Conservation (phyloP, 1,284 basidiomycete genomes). For the Schizopora paradoxa region DNA sequence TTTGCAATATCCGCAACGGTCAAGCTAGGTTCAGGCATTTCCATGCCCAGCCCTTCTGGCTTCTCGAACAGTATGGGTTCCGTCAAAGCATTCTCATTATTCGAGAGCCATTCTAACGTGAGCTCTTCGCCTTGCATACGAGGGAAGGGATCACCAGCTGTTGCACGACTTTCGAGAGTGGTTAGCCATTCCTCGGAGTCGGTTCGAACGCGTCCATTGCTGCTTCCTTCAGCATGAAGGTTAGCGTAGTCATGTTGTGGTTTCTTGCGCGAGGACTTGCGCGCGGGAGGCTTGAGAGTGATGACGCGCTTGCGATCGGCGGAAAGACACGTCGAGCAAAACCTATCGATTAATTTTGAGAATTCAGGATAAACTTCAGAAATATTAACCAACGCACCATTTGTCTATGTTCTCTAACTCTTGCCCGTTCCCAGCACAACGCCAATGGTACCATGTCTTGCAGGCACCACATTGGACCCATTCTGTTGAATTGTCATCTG, state of each 20-base stretch:
- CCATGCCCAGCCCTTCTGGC: constrained; percentile 80
- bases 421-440: constrained; percentile 62
- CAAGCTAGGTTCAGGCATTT: constrained; percentile 67
- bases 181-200: constrained; percentile 55
- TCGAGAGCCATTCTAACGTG: constrained; percentile 65
- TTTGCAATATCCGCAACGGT: constrained; percentile 77
- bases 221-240: constrained; percentile 48
- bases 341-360: constrained; percentile 42
- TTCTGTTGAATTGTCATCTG: constrained; percentile 14
- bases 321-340: constrained; percentile 57
- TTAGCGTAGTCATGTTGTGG: constrained; percentile 72
- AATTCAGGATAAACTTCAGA: not conserved
- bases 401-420: constrained; percentile 58
- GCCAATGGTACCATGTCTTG: constrained; percentile 79
- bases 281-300: constrained; percentile 68
- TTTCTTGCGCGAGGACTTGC: constrained; percentile 72
- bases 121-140: constrained; percentile 64
- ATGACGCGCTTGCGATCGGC: constrained; percentile 56
- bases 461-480: constrained; percentile 56
- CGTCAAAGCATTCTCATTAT: constrained; percentile 60
- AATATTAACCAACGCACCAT: constrained; percentile 35
- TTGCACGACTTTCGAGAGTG: constrained; percentile 55
- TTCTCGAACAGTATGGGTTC: constrained; percentile 73
- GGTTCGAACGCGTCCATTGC: constrained; percentile 24
- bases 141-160: constrained; percentile 47